Evolutionary conservation across 805 yeast genomes (phyloP).

Genomic region (Teunomyces pallodes): DNA sequence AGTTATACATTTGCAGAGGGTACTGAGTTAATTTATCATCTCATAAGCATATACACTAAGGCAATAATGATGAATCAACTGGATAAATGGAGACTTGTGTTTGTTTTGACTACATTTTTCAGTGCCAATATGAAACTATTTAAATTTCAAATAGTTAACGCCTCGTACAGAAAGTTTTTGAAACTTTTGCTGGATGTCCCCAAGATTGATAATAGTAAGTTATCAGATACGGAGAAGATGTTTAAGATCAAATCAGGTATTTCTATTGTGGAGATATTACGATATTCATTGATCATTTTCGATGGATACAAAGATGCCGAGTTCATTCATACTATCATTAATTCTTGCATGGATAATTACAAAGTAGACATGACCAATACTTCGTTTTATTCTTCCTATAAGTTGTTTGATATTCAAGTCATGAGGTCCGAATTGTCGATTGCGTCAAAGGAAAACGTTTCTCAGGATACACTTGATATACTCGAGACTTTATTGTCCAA

Average conservation of each 20-base stretch:
- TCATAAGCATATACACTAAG: slow-evolving; percentile 27
- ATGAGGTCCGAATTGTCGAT: slow-evolving; percentile 4
- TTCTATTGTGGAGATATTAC: slow-evolving; percentile 14
- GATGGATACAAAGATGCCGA: slow-evolving; percentile 36
- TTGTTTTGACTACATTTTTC: slow-evolving; percentile 21
- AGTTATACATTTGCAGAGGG: slow-evolving; percentile 19
- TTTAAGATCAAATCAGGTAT: slow-evolving; percentile 6
- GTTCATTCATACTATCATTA: slow-evolving; percentile 9
- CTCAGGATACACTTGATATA: background rate
- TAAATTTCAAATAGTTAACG: slow-evolving; percentile 18
- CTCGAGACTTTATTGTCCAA: background rate
- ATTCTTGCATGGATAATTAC: slow-evolving; percentile 8
- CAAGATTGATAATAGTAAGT: slow-evolving; percentile 4
- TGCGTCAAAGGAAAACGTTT: background rate
- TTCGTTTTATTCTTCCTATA: slow-evolving; percentile 5
- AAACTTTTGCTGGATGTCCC: slow-evolving; percentile 20
- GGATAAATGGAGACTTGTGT: slow-evolving; percentile 30
- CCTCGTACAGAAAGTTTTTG: slow-evolving; percentile 22
- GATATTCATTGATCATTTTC: slow-evolving; percentile 18
- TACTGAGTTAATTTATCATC: slow-evolving; percentile 23
- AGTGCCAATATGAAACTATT: slow-evolving; percentile 13
- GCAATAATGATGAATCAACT: slow-evolving; percentile 16
- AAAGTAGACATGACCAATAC: background rate
- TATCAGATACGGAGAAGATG: slow-evolving; percentile 5
- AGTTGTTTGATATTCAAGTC: slow-evolving; percentile 9